Conservation (phyloP, 495 filamentous ascomycete species). For the Tuber melanosporum region DNA sequence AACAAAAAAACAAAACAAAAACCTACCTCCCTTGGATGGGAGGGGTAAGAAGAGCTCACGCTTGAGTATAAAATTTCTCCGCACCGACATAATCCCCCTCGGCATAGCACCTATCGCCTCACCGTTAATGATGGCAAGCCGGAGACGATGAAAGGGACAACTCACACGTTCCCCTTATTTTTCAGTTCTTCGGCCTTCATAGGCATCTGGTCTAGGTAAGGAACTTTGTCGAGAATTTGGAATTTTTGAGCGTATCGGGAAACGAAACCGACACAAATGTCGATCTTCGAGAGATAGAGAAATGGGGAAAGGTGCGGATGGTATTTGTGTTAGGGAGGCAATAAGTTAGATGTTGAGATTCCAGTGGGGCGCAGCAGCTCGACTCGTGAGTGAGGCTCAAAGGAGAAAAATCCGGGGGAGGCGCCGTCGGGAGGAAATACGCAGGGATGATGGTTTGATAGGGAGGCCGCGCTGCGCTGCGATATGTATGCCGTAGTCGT, state of each 20-base stretch:
- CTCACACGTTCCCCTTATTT: conserved; percentile 55
- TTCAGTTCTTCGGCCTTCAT: conserved; percentile 47
- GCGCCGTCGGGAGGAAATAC: neutral
- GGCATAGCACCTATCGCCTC: conserved; percentile 51
- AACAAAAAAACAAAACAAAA: conserved; percentile 2
- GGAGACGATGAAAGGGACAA: conserved; percentile 7
- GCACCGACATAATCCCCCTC: conserved; percentile 64
- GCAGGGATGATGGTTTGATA: neutral
- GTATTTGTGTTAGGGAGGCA: neutral
- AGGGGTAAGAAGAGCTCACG: conserved; percentile 51
- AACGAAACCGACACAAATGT: neutral
- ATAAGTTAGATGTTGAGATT: neutral
- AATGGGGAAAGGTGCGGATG: neutral
- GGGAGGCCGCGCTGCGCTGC: neutral
- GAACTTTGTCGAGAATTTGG: neutral
- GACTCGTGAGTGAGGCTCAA: neutral
- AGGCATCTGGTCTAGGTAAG: conserved; percentile 10
- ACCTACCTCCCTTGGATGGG: conserved; percentile 1
- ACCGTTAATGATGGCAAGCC: neutral
- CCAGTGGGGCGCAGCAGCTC: neutral
- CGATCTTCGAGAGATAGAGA: neutral
- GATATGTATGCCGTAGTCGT: neutral
- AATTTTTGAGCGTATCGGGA: neutral
- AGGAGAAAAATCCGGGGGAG: neutral
- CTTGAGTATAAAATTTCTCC: conserved; percentile 76